Evolutionary conservation across 2,329 filamentous ascomycete genomes (phyloP), one percentile per base, ranked within the genome.

Genomic region (Claviceps capensis): DNA sequence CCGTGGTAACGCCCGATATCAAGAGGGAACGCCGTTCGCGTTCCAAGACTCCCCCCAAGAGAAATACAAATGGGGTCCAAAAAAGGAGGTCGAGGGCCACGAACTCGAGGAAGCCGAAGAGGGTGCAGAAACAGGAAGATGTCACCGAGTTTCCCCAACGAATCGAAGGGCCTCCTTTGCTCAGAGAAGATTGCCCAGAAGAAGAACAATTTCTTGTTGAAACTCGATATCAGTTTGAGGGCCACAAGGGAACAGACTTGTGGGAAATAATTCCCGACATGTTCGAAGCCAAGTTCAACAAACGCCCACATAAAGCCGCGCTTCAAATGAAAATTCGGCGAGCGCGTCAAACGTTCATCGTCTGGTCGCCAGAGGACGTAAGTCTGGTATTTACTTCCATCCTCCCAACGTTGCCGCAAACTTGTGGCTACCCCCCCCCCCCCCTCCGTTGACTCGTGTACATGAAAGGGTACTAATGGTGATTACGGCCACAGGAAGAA

Each of bases 241-340:
- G 69, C 19, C 67, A 70, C 49, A 76, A 75, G 57, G 77, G 77
- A 16, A 76, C 76, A 56, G 75, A 76, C 37, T 80, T 80, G 76
- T 81, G 77, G 77, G 71, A 76, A 23, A 67, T 69, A 41, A 78
- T 81, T 53, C 68, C 71, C 48, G 61, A 60, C 5, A 69, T 73
- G 52, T 79, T 69, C 54, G 60, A 60, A 14, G 52, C 56, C 8
- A 53, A 54, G 19, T 71, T 70, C 49, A 52, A 60, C 9, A 65
- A 69, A 54, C 63, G 64, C 14, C 66, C 65, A 5, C 67, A 70
- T 40, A 74, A 75, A 55, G 73, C 76, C 48, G 70, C 71, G 48
- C 66, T 80, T 4, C 77, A 81, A 57, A 80, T 81, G 77, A 76
- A 74, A 59, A 69, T 78, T 42, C 72, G 72, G 13, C 70, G 77